Evolutionary conservation across 2,329 filamentous ascomycete genomes (phyloP).

Genomic region (Blastomyces parvus): DNA sequence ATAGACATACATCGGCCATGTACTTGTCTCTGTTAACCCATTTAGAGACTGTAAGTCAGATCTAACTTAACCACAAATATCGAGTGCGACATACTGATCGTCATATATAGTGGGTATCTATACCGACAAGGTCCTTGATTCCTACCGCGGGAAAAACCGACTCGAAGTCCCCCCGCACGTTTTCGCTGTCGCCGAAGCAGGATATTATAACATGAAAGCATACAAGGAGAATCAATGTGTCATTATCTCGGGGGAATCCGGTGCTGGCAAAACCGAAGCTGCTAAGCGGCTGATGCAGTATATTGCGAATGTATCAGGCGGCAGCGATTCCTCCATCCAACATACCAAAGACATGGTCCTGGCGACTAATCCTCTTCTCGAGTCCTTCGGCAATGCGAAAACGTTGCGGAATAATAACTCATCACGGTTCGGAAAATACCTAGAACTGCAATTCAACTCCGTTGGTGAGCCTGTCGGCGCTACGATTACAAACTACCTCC

Average conservation of each 20-base stretch:
- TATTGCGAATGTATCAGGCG: conserved; percentile 92
- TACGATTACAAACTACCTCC: conserved; percentile 94
- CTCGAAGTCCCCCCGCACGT: conserved; percentile 90
- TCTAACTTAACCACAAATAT: neutral
- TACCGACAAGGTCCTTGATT: conserved; percentile 84
- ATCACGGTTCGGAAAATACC: conserved; percentile 94
- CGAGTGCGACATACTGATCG: conserved; percentile 27
- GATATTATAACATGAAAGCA: conserved; percentile 99
- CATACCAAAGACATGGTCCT: conserved; percentile 99
- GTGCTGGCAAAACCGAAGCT: conserved; percentile 95
- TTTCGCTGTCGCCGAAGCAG: conserved; percentile 89
- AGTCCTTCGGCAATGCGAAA: conserved; percentile 98
- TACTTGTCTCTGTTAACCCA: conserved; percentile 96
- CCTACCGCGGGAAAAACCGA: conserved; percentile 93
- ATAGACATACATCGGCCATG: conserved; percentile 96
- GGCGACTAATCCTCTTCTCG: conserved; percentile 90
- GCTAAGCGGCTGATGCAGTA: conserved; percentile 99
- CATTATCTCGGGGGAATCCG: conserved; percentile 97
- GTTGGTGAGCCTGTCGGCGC: conserved; percentile 89
- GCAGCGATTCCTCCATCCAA: conserved; percentile 74
- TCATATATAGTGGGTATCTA: conserved; percentile 72
- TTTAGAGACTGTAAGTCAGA: conserved; percentile 66
- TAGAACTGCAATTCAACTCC: conserved; percentile 91
- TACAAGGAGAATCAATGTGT: conserved; percentile 99
- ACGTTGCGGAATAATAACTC: conserved; percentile 98